Evolutionary conservation across 805 yeast species (phyloP).

Genomic region (Metschnikowia baotianmanensis): DNA sequence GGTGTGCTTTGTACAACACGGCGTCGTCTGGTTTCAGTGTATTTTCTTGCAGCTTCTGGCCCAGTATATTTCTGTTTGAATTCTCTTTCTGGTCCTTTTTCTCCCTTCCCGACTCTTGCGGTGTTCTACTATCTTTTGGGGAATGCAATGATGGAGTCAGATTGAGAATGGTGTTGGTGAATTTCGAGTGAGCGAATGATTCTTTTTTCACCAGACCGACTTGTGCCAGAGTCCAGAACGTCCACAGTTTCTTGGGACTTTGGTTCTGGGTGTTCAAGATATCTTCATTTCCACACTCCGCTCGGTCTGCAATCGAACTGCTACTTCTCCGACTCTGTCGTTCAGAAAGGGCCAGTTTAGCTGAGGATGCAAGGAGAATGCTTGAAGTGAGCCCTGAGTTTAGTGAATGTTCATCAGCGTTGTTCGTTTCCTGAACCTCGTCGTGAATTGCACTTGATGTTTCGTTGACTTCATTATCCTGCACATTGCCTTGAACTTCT

Average conservation of each 20-base stretch:
- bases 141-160: conserved; percentile 31
- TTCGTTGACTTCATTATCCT: not conserved
- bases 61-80: not conserved
- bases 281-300: not conserved
- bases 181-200: conserved; percentile 8
- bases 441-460: too few species aligned
- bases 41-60: not conserved
- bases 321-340: not conserved
- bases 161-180: conserved; percentile 31
- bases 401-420: too few species aligned
- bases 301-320: not conserved
- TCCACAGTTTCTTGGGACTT: conserved; percentile 31
- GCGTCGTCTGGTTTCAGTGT: conserved; percentile 34
- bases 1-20: conserved; percentile 43
- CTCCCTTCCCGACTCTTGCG: not conserved
- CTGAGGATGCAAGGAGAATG: too few species aligned
- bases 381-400: too few species aligned
- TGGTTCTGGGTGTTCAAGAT: not conserved
- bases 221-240: conserved; percentile 31
- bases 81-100: not conserved
- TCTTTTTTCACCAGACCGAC: not conserved
- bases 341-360: not conserved
- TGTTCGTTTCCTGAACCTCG: too few species aligned
- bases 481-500: not conserved
- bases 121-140: conserved; percentile 4